Evolutionary conservation across 1,284 basidiomycete species (phyloP), one percentile per base, ranked within the genome.

Genomic region (Fomes fomentarius): DNA sequence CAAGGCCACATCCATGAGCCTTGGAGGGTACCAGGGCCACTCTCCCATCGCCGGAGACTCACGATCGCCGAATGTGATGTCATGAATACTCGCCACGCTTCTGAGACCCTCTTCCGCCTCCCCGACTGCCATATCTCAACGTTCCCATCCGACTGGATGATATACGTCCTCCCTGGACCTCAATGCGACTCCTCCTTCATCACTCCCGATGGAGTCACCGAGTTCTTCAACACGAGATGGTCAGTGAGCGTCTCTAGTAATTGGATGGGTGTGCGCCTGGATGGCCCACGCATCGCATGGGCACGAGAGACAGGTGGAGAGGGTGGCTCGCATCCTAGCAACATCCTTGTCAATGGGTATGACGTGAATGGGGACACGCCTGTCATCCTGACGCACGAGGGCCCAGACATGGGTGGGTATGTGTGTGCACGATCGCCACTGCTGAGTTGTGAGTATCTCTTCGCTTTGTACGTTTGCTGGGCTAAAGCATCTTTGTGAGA

Each of bases 341-440:
- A 90, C 62, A 83, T 89, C 44, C 76, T 87, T 19, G 87, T 89
- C 60, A 85, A 87, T 54, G 84, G 81, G 2, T 90, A 89, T 63
- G 85, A 85, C 58, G 59, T 88, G 60, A 90, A 89, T 61, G 89
- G 88, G 2, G 87, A 91, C 63, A 87, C 85, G 0, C 86, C 89
- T 0, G 85, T 90, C 2, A 80, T 89, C 24, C 69, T 89, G 37
- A 79, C 80, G 1, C 75, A 78, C 28, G 87, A 87, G 62, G 83
- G 82, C 0, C 86, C 84, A 0, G 81, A 84, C 64, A 83, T 85
- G 83, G 83, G 84, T 11, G 84, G 84, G 5, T 85, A 85, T 56
- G 60, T 82, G 3, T 84, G 17, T 81, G 80, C 55, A 82, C 81
- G 0, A 72, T 85, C 8, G 75, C 77, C 1, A 74, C 75, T 4